Percentiles rank a stretch among this genome's conserved stretches.
Conservation (phyloP, 2,329 filamentous ascomycete species). For the Pseudonectria foliicola region DNA sequence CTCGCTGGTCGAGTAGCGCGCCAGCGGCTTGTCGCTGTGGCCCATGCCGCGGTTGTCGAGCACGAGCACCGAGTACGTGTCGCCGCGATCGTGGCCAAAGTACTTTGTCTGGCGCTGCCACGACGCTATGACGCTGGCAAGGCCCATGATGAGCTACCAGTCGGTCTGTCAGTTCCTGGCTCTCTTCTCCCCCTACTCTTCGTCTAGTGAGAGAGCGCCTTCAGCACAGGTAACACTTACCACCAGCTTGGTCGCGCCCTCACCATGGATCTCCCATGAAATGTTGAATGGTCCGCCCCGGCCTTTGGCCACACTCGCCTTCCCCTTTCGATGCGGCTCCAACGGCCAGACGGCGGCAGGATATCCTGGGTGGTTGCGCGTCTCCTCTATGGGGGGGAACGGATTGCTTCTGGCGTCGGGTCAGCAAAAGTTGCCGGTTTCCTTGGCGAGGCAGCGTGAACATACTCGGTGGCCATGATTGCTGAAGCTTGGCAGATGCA, state of each 20-base stretch:
- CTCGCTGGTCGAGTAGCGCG: constrained; percentile 72
- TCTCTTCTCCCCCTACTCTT: background rate
- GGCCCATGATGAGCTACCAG: constrained; percentile 69
- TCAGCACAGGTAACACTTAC: constrained; percentile 45
- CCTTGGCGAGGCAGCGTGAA: too few species aligned
- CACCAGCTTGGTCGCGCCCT: constrained; percentile 63
- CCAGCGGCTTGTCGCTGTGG: constrained; percentile 66
- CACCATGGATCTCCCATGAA: constrained; percentile 73
- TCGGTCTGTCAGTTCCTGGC: background rate
- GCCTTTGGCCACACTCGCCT: constrained; percentile 55
- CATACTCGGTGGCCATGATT: too few species aligned
- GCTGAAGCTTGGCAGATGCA: too few species aligned
- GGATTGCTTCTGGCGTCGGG: background rate
- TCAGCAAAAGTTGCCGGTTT: too few species aligned
- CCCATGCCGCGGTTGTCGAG: constrained; percentile 85
- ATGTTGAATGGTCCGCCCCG: constrained; percentile 72
- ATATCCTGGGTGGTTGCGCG: constrained; percentile 59
- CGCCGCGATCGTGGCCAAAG: constrained; percentile 65
- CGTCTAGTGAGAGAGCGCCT: background rate
- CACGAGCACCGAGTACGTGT: constrained; percentile 65
- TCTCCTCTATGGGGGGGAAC: constrained; percentile 46
- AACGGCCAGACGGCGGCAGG: constrained; percentile 62
- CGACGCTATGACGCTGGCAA: constrained; percentile 58
- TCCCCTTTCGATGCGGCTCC: constrained; percentile 55
- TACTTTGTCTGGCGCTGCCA: constrained; percentile 81